These are phyloP conservation scores for Aspergillus aculeatus DNA, from an alignment of 2,329 filamentous ascomycete genomes.

Conservation along the genomic window DNA sequence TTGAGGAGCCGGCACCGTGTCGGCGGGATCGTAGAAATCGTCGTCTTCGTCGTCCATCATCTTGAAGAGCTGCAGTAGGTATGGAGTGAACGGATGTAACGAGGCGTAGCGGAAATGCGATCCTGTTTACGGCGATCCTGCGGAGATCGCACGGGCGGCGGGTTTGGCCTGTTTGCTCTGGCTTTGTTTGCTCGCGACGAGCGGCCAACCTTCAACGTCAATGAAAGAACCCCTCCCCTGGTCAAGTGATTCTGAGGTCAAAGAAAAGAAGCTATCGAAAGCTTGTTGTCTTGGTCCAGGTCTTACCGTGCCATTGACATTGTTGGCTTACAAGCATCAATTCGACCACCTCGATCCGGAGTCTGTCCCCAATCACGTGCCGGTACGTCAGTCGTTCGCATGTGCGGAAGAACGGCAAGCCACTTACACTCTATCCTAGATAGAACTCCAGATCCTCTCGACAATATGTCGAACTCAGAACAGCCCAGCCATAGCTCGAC, in stretches of 20 bases:
- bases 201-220: background rate
- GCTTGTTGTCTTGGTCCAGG: background rate
- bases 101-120: constrained; percentile 7
- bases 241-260: background rate
- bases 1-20: constrained; percentile 34
- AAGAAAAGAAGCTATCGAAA: background rate
- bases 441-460: background rate
- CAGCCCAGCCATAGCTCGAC: constrained; percentile 44
- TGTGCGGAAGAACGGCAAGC: constrained; percentile 1
- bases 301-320: background rate
- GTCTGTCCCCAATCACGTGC: constrained; percentile 14
- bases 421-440: background rate
- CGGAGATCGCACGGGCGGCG: constrained; percentile 14
- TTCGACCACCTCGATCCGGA: background rate
- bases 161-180: constrained; percentile 26
- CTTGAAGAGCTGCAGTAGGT: constrained; percentile 10
- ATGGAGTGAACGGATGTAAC: constrained; percentile 4
- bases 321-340: background rate
- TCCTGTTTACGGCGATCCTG: constrained; percentile 20
- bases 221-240: background rate
- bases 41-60: constrained; percentile 49
- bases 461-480: constrained; percentile 32
- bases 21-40: constrained; percentile 47
- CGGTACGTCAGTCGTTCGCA: constrained; percentile 14
- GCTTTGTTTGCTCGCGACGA: background rate